Conservation (phyloP, 2,329 filamentous ascomycete species). For the Xylariaceae sp. region DNA sequence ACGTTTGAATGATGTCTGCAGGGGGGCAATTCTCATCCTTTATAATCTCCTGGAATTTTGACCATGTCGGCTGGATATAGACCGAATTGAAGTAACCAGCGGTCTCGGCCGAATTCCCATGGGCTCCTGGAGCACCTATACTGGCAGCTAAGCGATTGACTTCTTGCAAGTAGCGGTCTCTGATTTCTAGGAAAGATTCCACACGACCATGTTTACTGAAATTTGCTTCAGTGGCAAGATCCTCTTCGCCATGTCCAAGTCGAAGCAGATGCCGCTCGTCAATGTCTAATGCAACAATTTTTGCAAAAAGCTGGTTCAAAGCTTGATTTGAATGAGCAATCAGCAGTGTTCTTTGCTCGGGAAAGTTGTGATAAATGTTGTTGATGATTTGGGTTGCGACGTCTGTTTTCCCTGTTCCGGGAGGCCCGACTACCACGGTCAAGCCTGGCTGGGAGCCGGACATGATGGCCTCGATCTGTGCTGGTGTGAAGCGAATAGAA, state of each 20-base stretch:
- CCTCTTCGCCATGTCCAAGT: constrained; percentile 92
- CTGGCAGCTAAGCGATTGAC: constrained; percentile 82
- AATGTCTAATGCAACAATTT: constrained; percentile 94
- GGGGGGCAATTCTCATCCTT: constrained; percentile 52
- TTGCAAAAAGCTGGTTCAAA: constrained; percentile 94
- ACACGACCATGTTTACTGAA: constrained; percentile 95
- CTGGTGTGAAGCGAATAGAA: constrained; percentile 79
- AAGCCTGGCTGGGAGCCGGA: constrained; percentile 93
- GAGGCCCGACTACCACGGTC: constrained; percentile 89
- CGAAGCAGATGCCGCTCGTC: constrained; percentile 90
- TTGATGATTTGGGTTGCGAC: constrained; percentile 98
- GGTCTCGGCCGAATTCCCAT: constrained; percentile 93
- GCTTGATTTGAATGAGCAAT: constrained; percentile 98
- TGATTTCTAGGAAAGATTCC: constrained; percentile 90
- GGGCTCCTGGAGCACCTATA: constrained; percentile 85
- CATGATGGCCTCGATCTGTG: constrained; percentile 87
- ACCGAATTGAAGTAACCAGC: constrained; percentile 95
- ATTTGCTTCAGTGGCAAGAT: constrained; percentile 77
- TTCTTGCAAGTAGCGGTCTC: constrained; percentile 72
- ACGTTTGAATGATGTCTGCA: constrained; percentile 64
- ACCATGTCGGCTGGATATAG: constrained; percentile 85
- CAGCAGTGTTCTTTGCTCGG: constrained; percentile 82
- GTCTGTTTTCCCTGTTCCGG: constrained; percentile 98
- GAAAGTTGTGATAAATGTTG: constrained; percentile 98
- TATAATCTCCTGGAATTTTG: constrained; percentile 69